Base-by-base conservation (phyloP, 2,329 filamentous ascomycete species). In the Pestalotiopsis sp. region DNA sequence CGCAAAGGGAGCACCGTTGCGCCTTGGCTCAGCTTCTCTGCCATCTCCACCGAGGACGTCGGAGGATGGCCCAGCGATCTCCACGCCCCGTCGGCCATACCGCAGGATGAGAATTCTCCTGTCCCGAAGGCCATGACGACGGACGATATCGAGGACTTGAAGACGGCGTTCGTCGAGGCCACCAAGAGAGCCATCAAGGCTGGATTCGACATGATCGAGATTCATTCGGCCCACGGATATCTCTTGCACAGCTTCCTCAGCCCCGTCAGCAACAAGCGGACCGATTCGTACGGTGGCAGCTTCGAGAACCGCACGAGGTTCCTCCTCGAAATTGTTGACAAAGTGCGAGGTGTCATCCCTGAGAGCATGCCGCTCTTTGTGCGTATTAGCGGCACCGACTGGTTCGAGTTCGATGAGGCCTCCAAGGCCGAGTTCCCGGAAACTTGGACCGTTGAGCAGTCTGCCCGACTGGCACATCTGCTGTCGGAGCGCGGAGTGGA, bases 141-240 rank as follows among this genome's bases (percentile, higher is more conserved):
- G 2, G 71, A 77, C 1, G 80, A 83, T 31, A 80, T 84, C 27
- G 52, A 73, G 52, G 74, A 78, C 64, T 68, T 81, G 2, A 77
- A 81, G 61, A 31, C 71, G 1, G 81, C 75, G n/a, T 83, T 80
- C 63, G 74, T 71, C 23, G 75, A 79, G 3, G 77, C 78, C 17
- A 77, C 80, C 4, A 73, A 73, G 67, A 74, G 78, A 20, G 77
- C 80, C 7, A 76, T 83, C 6, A 61, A 73, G 71, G 87, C 85
- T 3, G 87, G 87, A 0, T 87, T 90, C 71, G 91, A 92, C 73
- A 87, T 88, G 3, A 84, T 93, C 17, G 91, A 90, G 78, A 88
- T 97, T 64, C 93, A 96, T 81, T 88, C 86, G 72, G 93, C 93
- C 0, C 93, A 96, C 75, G 93, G 93, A 0, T 96, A 95, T 76